These are phyloP conservation scores for Cyclotella cryptica DNA, from an alignment of 108 stramenopile species.

Conservation along the genomic window DNA sequence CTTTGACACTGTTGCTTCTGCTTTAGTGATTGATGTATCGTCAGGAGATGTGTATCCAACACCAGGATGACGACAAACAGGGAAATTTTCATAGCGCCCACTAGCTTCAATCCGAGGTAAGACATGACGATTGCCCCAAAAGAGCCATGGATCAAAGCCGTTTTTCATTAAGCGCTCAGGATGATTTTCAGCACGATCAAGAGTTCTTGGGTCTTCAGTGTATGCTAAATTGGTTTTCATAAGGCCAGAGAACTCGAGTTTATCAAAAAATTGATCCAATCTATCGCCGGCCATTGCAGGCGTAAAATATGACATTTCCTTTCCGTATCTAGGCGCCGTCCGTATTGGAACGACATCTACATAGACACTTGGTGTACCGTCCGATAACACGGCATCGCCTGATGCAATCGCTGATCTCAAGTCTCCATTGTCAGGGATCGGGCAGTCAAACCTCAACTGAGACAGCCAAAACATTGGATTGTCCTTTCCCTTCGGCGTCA, in stretches of 20 bases:
- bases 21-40: neutral
- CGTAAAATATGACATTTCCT: constrained; percentile 51
- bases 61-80: constrained; percentile 64
- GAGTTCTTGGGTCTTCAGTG: constrained; percentile 7
- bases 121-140: constrained; percentile 63
- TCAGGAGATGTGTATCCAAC: constrained; percentile 21
- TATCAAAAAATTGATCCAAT: constrained; percentile 25
- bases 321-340: constrained; percentile 61
- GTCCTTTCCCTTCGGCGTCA: constrained; percentile 65
- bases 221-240: constrained; percentile 37
- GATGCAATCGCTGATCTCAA: constrained; percentile 47
- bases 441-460: constrained; percentile 71
- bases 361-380: constrained; percentile 55
- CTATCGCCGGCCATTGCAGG: constrained; percentile 45
- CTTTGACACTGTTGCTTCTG: constrained; percentile 7
- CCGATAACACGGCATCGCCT: constrained; percentile 34
- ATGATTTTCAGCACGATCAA: constrained; percentile 23
- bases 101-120: constrained; percentile 70
- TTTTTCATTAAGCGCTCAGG: constrained; percentile 36
- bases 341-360: constrained; percentile 83
- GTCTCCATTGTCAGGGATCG: constrained; percentile 62
- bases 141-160: constrained; percentile 54
- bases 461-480: constrained; percentile 58
- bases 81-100: constrained; percentile 83
- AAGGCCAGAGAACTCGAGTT: constrained; percentile 29